These are phyloP conservation scores for Physocladia obscura DNA, from an alignment of 192 early-diverging fungal species.

Conservation along the genomic window DNA sequence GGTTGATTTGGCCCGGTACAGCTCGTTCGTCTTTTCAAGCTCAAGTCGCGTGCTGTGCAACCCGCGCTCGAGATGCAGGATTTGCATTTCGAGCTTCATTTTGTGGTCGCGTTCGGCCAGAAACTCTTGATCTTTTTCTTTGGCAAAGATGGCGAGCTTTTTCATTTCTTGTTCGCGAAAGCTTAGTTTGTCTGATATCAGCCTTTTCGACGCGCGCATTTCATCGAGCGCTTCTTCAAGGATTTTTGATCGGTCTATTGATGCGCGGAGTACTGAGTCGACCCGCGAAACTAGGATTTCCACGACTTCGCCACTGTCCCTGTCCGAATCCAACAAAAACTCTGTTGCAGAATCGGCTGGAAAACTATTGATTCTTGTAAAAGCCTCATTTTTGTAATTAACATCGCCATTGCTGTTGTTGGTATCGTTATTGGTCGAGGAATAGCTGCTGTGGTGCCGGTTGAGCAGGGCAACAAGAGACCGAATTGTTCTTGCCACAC, in stretches of 20 bases:
- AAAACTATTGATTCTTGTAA: too few relatives aligned
- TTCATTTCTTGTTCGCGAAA: slow-evolving; percentile 37
- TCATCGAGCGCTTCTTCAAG: slow-evolving; percentile 28
- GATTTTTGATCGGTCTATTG: slow-evolving; percentile 2
- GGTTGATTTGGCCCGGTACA: slow-evolving; percentile 12
- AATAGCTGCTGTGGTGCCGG: neutral
- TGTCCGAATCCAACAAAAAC: slow-evolving; percentile 6
- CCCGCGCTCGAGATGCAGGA: slow-evolving; percentile 33
- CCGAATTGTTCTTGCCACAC: slow-evolving; percentile 26
- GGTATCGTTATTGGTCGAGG: too few relatives aligned
- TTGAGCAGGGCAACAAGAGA: slow-evolving; percentile 18
- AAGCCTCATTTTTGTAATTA: too few relatives aligned
- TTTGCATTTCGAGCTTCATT: slow-evolving; percentile 37
- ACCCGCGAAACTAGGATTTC: slow-evolving; percentile 34
- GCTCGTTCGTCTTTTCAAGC: slow-evolving; percentile 19
- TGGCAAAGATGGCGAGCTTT: slow-evolving; percentile 31
- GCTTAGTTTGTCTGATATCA: slow-evolving; percentile 32
- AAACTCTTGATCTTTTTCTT: slow-evolving; percentile 35
- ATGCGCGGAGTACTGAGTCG: slow-evolving; percentile 11
- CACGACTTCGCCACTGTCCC: slow-evolving; percentile 14
- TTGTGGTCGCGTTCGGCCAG: slow-evolving; percentile 33
- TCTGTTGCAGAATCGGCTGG: too few relatives aligned
- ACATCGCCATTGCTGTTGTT: too few relatives aligned
- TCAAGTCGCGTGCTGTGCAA: slow-evolving; percentile 32
- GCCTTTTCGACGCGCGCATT: slow-evolving; percentile 17